These are phyloP conservation scores for Abelmoschus esculentus DNA, from an alignment of 345 rosid genomes.

Conservation along the genomic window DNA sequence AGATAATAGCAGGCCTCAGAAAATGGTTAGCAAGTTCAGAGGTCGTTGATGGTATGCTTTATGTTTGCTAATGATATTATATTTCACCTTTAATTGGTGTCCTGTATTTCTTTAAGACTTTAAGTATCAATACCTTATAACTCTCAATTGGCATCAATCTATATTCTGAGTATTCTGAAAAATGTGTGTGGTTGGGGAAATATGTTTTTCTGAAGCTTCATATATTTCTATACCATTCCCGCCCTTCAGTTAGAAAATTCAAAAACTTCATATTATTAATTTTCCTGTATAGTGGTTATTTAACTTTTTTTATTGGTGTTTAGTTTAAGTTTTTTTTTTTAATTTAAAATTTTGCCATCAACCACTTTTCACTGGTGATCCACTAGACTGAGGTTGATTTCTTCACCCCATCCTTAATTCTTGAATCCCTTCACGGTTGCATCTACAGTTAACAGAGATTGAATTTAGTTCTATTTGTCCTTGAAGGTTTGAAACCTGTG, in stretches of 20 bases:
- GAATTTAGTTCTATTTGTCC: neutral
- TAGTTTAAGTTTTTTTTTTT: neutral
- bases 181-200: neutral
- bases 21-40: constrained; percentile 32
- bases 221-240: neutral
- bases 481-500: constrained; percentile 2
- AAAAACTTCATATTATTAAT: neutral
- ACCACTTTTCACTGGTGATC: neutral
- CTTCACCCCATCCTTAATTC: neutral
- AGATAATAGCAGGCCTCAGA: constrained; percentile 33
- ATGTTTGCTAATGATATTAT: neutral
- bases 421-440: neutral
- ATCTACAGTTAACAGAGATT: neutral
- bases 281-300: neutral
- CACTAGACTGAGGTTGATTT: constrained; percentile 1
- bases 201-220: neutral
- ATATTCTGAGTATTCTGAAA: neutral
- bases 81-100: neutral
- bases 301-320: neutral
- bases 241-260: neutral
- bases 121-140: neutral
- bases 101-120: neutral
- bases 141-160: neutral
- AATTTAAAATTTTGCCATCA: neutral
- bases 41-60: constrained; percentile 38